These are phyloP conservation scores for Trichosanthes cucumerina DNA, from an alignment of 306 rosid species.

Conservation along the genomic window DNA sequence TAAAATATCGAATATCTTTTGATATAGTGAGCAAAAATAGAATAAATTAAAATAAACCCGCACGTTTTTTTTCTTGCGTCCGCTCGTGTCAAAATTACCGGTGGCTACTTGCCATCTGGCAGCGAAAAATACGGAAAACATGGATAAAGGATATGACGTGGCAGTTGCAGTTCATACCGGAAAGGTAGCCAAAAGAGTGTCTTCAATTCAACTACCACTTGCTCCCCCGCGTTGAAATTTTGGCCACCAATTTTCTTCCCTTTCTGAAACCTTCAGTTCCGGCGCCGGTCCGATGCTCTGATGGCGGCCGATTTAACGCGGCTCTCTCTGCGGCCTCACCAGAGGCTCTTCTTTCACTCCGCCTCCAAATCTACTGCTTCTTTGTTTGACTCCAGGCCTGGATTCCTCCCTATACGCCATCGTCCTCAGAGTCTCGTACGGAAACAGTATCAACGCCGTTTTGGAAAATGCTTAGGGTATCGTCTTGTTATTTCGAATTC, in stretches of 20 bases:
- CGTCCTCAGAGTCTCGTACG: slow-evolving; percentile 12
- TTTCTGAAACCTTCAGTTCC: neutral
- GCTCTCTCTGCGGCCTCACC: slow-evolving; percentile 26
- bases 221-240: neutral
- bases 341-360: slow-evolving; percentile 23
- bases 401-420: slow-evolving; percentile 18
- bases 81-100: neutral
- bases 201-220: neutral
- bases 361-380: slow-evolving; percentile 15
- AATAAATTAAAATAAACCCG: neutral
- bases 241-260: neutral
- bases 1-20: no score
- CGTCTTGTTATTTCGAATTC: slow-evolving; percentile 35
- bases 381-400: slow-evolving; percentile 19
- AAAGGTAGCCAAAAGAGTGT: neutral
- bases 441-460: slow-evolving; percentile 5
- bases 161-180: neutral
- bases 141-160: neutral
- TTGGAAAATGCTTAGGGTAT: slow-evolving; percentile 9
- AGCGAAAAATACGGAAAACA: neutral
- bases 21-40: no score
- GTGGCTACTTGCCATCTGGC: neutral
- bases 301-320: slow-evolving; percentile 41
- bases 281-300: neutral
- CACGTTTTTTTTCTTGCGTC: neutral